phyloP scores from a whole-genome alignment of 176 grass and related monocot species.

The Triticum monococcum region DNA sequence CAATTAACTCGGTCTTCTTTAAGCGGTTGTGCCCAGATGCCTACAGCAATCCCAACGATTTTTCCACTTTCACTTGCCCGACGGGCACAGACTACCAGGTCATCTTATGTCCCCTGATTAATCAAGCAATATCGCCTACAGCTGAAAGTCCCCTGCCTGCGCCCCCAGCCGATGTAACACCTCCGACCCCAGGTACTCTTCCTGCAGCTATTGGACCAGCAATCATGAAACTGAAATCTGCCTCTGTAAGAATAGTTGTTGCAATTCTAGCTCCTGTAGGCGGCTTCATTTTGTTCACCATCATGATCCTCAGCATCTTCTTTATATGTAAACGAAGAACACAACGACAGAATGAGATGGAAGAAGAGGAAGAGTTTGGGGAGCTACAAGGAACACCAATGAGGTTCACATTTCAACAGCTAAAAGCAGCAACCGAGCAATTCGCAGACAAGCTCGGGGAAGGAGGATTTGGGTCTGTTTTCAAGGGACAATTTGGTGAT shows the following conservation, averaged over 20 bases:
- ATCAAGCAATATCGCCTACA: too few relatives aligned
- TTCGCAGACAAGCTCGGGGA: too few relatives aligned
- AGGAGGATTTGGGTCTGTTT: too few relatives aligned
- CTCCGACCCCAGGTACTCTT: neutral
- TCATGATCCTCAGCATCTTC: neutral
- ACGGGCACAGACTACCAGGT: neutral
- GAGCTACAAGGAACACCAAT: too few relatives aligned
- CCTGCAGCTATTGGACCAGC: neutral
- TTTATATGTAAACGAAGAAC: neutral
- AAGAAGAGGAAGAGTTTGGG: too few relatives aligned
- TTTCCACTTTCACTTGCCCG: neutral
- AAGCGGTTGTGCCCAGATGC: neutral
- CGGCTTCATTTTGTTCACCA: neutral
- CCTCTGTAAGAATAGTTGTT: neutral
- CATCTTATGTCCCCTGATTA: too few relatives aligned
- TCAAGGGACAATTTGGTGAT: too few relatives aligned
- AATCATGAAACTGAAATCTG: neutral
- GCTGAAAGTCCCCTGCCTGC: neutral
- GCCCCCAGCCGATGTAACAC: too few relatives aligned
- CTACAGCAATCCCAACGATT: neutral
- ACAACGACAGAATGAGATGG: neutral
- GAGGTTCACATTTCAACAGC: too few relatives aligned
- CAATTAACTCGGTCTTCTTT: neutral
- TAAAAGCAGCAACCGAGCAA: too few relatives aligned
- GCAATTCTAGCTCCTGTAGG: neutral